Evolutionary conservation across 257 asterid species (phyloP).

Genomic region (Solanum chiquidenum): DNA sequence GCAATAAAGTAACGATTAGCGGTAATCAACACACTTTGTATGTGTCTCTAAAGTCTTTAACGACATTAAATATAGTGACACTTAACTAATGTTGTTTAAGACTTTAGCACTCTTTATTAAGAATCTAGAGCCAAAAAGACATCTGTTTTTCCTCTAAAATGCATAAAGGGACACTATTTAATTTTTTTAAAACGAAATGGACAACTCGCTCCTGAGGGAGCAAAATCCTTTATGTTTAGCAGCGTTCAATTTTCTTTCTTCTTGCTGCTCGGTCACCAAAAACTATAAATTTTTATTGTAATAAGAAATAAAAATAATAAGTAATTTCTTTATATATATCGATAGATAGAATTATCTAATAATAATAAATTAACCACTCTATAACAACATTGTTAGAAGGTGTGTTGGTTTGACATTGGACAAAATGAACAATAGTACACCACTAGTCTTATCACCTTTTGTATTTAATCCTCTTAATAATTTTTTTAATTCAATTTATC

Average conservation of each 20-base stretch:
- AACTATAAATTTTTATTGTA: too few relatives aligned
- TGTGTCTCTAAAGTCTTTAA: too few relatives aligned
- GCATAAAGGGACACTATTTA: too few relatives aligned
- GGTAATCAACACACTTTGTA: accelerated
- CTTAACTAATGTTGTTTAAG: not conserved
- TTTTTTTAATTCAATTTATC: not conserved
- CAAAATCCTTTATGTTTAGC: too few relatives aligned
- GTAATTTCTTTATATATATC: not conserved
- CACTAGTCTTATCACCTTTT: not conserved
- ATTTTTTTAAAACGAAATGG: too few relatives aligned
- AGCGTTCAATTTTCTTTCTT: too few relatives aligned
- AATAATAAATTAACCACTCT: not conserved
- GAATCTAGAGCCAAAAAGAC: too few relatives aligned
- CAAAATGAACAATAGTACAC: not conserved
- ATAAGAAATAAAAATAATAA: not conserved
- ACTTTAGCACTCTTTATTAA: too few relatives aligned
- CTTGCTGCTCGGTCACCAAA: too few relatives aligned
- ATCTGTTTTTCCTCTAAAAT: too few relatives aligned
- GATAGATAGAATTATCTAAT: not conserved
- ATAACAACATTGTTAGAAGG: not conserved
- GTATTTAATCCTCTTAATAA: not conserved
- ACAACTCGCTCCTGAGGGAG: too few relatives aligned
- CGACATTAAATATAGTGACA: too few relatives aligned
- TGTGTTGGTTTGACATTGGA: not conserved
- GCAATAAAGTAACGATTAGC: not conserved